Conservation (phyloP, 352 stramenopile species). For the Pelagophyceae sp. region DNA sequence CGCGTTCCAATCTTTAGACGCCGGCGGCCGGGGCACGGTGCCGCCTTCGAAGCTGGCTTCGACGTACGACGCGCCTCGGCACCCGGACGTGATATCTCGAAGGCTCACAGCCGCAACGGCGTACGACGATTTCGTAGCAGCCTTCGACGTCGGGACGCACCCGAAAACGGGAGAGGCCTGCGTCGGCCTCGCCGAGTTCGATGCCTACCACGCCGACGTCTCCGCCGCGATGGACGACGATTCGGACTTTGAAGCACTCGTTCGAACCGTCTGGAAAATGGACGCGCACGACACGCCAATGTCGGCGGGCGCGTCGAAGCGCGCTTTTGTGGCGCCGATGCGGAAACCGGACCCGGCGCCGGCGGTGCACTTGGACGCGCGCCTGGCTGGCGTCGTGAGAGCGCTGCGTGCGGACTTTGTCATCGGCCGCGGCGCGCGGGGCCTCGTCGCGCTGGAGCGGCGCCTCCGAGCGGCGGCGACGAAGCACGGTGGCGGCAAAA, state of each 20-base stretch:
- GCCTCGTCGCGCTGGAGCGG: neutral
- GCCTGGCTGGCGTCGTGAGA: neutral
- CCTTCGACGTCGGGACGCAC: neutral
- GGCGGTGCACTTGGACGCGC: neutral
- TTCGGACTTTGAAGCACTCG: neutral
- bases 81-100: conserved; percentile 43
- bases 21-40: conserved; percentile 36
- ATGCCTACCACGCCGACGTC: neutral
- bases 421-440: neutral
- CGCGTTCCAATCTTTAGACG: conserved; percentile 45
- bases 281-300: neutral
- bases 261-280: conserved; percentile 5
- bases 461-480: neutral
- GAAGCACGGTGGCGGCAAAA: neutral
- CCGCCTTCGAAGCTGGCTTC: conserved; percentile 38
- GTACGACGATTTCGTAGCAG: conserved; percentile 38
- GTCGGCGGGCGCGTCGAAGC: neutral
- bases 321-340: neutral
- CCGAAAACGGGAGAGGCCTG: neutral
- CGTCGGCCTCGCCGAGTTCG: neutral
- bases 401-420: neutral
- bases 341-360: neutral
- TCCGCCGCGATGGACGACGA: neutral
- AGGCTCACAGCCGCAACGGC: conserved; percentile 35
- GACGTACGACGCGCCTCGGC: conserved; percentile 38